phyloP scores from a whole-genome alignment of 2,329 filamentous ascomycete genomes.

The Hypoxylon rubiginosum region DNA sequence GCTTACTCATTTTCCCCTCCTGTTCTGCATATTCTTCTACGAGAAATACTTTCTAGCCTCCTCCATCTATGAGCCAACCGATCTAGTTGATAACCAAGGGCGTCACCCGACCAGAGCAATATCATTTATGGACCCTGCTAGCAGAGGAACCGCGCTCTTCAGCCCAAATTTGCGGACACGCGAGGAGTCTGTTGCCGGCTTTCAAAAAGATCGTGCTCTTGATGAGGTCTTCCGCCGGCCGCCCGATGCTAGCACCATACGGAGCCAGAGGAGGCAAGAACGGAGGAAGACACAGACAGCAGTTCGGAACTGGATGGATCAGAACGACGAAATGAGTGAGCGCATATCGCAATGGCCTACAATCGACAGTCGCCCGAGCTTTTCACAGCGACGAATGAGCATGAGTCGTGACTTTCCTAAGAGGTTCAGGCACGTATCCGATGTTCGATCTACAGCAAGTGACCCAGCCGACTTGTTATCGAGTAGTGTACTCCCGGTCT shows the following conservation, averaged over 20 bases:
- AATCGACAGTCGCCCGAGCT: conserved; percentile 60
- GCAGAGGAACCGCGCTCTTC: conserved; percentile 75
- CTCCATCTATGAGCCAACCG: conserved; percentile 83
- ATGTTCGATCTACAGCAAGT: conserved; percentile 71
- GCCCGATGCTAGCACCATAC: conserved; percentile 73
- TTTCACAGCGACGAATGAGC: conserved; percentile 67
- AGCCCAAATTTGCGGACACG: conserved; percentile 79
- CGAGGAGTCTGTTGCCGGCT: conserved; percentile 89
- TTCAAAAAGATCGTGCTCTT: conserved; percentile 88
- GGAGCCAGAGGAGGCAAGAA: conserved; percentile 72
- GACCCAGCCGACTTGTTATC: conserved; percentile 75
- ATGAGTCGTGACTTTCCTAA: conserved; percentile 63
- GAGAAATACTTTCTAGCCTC: conserved; percentile 84
- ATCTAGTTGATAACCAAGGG: conserved; percentile 81
- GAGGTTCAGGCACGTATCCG: conserved; percentile 65
- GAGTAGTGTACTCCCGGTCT: conserved; percentile 52
- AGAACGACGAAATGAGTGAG: conserved; percentile 66
- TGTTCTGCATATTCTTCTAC: conserved; percentile 89
- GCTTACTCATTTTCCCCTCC: conserved; percentile 85
- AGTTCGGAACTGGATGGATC: conserved; percentile 92
- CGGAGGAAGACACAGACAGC: conserved; percentile 82
- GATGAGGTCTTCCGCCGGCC: conserved; percentile 89
- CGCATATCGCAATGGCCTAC: conserved; percentile 64
- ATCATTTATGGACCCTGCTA: conserved; percentile 69
- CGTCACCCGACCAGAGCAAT: conserved; percentile 64